These are phyloP conservation scores for Aureobasidium melanogenum DNA, from an alignment of 2,329 filamentous ascomycete species.

Conservation along the genomic window DNA sequence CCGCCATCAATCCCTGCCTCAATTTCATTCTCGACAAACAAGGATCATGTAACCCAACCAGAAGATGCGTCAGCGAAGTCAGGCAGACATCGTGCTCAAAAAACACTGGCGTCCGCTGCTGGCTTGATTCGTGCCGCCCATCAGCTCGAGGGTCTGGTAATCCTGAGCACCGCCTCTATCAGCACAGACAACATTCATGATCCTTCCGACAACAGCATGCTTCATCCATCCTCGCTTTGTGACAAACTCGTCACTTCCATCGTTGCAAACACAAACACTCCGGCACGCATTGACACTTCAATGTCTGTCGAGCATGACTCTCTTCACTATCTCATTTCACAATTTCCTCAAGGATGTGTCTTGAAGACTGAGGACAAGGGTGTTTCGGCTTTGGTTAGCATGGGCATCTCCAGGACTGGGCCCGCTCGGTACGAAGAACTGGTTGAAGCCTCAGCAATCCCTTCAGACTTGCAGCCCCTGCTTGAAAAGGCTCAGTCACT, in stretches of 20 bases:
- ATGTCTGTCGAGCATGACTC: neutral
- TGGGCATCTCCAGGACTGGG: neutral
- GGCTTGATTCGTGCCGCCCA: neutral
- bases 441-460: neutral
- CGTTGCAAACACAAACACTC: no score
- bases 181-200: neutral
- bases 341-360: neutral
- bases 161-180: neutral
- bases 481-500: constrained; percentile 25
- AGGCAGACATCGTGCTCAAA: no score
- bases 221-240: neutral
- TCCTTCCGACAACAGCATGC: neutral
- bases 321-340: neutral
- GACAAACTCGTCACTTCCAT: neutral
- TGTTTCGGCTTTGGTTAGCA: neutral
- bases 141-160: neutral
- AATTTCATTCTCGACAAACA: neutral
- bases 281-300: neutral
- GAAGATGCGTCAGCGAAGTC: no score
- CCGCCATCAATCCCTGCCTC: neutral
- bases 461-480: neutral
- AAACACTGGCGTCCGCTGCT: neutral
- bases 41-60: no score
- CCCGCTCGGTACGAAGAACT: neutral
- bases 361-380: neutral